phyloP scores from a whole-genome alignment of 805 yeast genomes.

The Millerago galiae region DNA sequence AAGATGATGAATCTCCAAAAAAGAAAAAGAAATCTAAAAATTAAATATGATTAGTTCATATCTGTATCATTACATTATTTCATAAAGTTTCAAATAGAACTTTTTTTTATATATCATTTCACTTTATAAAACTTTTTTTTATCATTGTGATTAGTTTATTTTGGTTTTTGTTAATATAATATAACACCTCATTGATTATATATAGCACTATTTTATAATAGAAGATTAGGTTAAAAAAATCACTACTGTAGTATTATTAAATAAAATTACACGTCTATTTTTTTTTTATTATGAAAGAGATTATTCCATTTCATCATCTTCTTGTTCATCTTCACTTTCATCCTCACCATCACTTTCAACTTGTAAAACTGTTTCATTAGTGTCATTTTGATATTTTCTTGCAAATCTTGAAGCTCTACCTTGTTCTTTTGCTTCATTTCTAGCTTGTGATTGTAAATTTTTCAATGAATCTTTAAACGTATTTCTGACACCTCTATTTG shows the following conservation, averaged over 20 bases:
- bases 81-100: no score
- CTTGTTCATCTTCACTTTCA: constrained; percentile 48
- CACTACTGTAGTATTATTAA: not conserved
- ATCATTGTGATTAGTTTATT: constrained; percentile 2
- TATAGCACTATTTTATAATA: constrained; percentile 5
- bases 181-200: not conserved
- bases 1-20: constrained; percentile 28
- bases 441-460: constrained; percentile 48
- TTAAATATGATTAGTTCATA: constrained; percentile 1
- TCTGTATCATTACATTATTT: constrained; percentile 4
- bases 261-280: not conserved
- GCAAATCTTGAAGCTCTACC: constrained; percentile 71
- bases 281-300: not conserved
- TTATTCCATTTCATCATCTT: constrained; percentile 18
- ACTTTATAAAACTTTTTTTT: not conserved
- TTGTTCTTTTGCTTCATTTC: constrained; percentile 43
- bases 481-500: constrained; percentile 71
- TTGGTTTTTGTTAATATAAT: not conserved
- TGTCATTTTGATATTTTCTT: constrained; percentile 53
- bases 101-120: not conserved
- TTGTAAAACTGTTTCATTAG: constrained; percentile 50
- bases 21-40: constrained; percentile 30
- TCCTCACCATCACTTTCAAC: constrained; percentile 60
- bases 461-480: constrained; percentile 56
- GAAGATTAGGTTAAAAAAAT: constrained; percentile 1